A percentile compares a stretch with the other conserved stretches of the same genome.
Conservation (phyloP, 2,329 filamentous ascomycete genomes). For the Massarina eburnea region DNA sequence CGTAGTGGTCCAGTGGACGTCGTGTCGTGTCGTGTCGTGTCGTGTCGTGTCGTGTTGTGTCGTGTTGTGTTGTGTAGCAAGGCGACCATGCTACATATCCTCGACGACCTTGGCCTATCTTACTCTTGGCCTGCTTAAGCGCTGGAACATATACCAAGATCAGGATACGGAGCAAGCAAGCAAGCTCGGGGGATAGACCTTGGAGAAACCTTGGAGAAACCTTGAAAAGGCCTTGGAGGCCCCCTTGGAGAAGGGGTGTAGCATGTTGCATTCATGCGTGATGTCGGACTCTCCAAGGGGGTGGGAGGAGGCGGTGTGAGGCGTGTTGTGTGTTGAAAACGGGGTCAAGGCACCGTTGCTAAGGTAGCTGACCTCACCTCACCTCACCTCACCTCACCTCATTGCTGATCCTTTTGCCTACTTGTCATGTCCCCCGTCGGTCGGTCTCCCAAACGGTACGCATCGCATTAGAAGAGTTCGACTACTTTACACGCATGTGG, state of each 20-base stretch:
- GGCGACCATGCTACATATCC: neutral
- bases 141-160: too few species aligned
- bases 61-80: neutral
- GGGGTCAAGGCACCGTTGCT: constrained; percentile 2
- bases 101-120: neutral
- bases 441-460: too few species aligned
- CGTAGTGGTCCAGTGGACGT: neutral
- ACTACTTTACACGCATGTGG: too few species aligned
- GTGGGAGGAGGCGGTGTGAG: constrained; percentile 6
- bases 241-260: neutral
- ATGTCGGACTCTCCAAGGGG: constrained; percentile 4
- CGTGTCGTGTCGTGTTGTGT: neutral
- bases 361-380: neutral
- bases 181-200: neutral
- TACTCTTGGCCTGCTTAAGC: constrained; percentile 9
- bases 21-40: neutral
- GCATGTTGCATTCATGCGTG: neutral
- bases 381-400: neutral
- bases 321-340: constrained; percentile 1
- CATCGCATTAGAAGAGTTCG: too few species aligned
- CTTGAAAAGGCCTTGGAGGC: too few species aligned
- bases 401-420: too few species aligned
- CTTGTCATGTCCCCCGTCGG: too few species aligned
- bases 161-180: constrained; percentile 9
- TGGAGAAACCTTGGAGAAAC: too few species aligned